Evolutionary conservation across 805 yeast species (phyloP).

Genomic region (Yamadazyma olivae): DNA sequence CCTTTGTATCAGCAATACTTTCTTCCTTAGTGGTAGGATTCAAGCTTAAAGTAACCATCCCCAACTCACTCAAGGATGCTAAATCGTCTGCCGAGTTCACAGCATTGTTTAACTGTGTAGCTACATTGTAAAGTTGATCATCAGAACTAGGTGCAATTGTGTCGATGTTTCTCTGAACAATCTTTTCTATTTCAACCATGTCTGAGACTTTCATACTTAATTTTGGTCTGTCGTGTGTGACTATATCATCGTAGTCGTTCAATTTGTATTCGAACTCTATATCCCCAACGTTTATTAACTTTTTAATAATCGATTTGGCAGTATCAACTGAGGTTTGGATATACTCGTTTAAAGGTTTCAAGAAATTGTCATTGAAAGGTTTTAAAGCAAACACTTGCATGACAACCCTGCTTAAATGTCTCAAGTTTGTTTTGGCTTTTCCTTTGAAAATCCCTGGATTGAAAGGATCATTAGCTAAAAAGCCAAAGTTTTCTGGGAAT

Average conservation of each 20-base stretch:
- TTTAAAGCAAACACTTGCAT: conserved; percentile 66
- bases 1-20: conserved; percentile 52
- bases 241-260: conserved; percentile 67
- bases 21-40: conserved; percentile 49
- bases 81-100: conserved; percentile 34
- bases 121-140: conserved; percentile 50
- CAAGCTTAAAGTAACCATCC: conserved; percentile 53
- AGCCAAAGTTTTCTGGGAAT: conserved; percentile 57
- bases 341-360: conserved; percentile 79
- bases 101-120: conserved; percentile 40
- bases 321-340: conserved; percentile 49
- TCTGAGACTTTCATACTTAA: conserved; percentile 44
- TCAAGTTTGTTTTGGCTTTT: conserved; percentile 46
- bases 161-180: conserved; percentile 41
- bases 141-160: conserved; percentile 47
- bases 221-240: conserved; percentile 44
- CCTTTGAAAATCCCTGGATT: conserved; percentile 15
- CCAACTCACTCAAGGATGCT: conserved; percentile 50
- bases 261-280: conserved; percentile 60
- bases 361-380: conserved; percentile 66
- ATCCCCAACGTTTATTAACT: conserved; percentile 52
- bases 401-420: conserved; percentile 54
- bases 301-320: conserved; percentile 42
- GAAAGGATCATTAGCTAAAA: conserved; percentile 30
- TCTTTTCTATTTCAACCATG: conserved; percentile 43